Percentiles rank a stretch among this genome's conserved stretches.
Conservation (phyloP, 2,329 filamentous ascomycete genomes). For the Epicoccum sorghinum region DNA sequence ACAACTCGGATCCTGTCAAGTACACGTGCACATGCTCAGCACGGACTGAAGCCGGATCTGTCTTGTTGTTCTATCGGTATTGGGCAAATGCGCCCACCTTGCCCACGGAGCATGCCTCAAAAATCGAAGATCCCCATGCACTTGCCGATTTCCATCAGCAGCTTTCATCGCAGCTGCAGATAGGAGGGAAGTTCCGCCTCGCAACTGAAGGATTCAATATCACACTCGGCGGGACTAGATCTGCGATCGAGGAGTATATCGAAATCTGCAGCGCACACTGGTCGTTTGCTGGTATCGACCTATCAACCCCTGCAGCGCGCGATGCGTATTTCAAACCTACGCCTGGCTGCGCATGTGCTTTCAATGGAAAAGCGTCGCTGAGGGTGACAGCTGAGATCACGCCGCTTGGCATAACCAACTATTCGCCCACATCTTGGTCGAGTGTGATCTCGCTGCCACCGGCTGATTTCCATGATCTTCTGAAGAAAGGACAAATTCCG, state of each 20-base stretch:
- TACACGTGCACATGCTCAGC: slow-evolving; percentile 28
- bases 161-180: slow-evolving; percentile 11
- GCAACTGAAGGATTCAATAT: slow-evolving; percentile 34
- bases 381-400: slow-evolving; percentile 30
- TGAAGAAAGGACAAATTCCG: slow-evolving; percentile 19
- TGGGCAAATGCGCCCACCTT: slow-evolving; percentile 24
- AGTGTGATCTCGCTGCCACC: slow-evolving; percentile 25
- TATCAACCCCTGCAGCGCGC: slow-evolving; percentile 11
- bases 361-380: slow-evolving; percentile 19
- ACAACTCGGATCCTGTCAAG: slow-evolving; percentile 24
- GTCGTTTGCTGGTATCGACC: slow-evolving; percentile 26
- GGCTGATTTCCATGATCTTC: slow-evolving; percentile 26
- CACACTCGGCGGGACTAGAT: slow-evolving; percentile 25
- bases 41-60: slow-evolving; percentile 14
- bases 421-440: slow-evolving; percentile 26
- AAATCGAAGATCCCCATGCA: slow-evolving; percentile 11
- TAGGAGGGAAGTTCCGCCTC: slow-evolving; percentile 29
- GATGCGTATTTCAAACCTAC: slow-evolving; percentile 31
- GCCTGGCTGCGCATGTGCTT: slow-evolving; percentile 30
- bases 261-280: slow-evolving; percentile 26
- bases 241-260: slow-evolving; percentile 20
- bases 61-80: slow-evolving; percentile 34
- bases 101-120: slow-evolving; percentile 4
- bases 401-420: slow-evolving; percentile 32
- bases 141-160: slow-evolving; percentile 24